Evolutionary conservation across 176 grass and related monocot genomes (phyloP).

Genomic region (Neostapfia colusana): DNA sequence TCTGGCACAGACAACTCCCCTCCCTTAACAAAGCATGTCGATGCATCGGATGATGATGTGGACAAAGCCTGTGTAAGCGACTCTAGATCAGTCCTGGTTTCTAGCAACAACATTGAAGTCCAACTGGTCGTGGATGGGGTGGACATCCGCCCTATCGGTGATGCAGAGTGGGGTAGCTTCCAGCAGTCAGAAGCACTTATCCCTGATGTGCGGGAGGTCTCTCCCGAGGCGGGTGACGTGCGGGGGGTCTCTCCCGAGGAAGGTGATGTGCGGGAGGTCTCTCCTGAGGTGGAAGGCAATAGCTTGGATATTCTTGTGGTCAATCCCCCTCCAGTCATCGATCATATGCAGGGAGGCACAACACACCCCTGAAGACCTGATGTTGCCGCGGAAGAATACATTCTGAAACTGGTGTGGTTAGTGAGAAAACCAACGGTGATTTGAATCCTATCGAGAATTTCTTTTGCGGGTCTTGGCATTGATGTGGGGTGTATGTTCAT

Average conservation of each 20-base stretch:
- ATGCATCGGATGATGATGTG: slow-evolving; percentile 79
- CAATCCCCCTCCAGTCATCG: slow-evolving; percentile 48
- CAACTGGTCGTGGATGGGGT: slow-evolving; percentile 67
- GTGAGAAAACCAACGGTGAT: slow-evolving; percentile 38
- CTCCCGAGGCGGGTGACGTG: slow-evolving; percentile 62
- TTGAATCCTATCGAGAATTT: slow-evolving; percentile 44
- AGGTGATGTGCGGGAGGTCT: slow-evolving; percentile 78
- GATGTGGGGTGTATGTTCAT: slow-evolving; percentile 39
- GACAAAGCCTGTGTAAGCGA: slow-evolving; percentile 90
- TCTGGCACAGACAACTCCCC: slow-evolving; percentile 53
- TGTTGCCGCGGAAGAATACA: neutral
- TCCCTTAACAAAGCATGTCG: slow-evolving; percentile 82
- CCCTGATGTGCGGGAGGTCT: slow-evolving; percentile 56
- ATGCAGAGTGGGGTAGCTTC: slow-evolving; percentile 57
- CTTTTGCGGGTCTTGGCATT: neutral
- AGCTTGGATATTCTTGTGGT: slow-evolving; percentile 87
- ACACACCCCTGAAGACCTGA: slow-evolving; percentile 46
- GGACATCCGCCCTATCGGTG: slow-evolving; percentile 67
- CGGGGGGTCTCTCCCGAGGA: slow-evolving; percentile 49
- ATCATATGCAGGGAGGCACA: slow-evolving; percentile 54
- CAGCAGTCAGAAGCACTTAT: slow-evolving; percentile 61
- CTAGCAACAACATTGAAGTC: slow-evolving; percentile 48
- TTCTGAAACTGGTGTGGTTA: slow-evolving; percentile 39
- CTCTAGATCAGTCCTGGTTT: slow-evolving; percentile 59
- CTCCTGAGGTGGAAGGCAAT: slow-evolving; percentile 48